Evolutionary conservation across 164 flowering plant species (phyloP), one percentile per base, ranked within the genome.

Genomic region (Aristolochia californica): DNA sequence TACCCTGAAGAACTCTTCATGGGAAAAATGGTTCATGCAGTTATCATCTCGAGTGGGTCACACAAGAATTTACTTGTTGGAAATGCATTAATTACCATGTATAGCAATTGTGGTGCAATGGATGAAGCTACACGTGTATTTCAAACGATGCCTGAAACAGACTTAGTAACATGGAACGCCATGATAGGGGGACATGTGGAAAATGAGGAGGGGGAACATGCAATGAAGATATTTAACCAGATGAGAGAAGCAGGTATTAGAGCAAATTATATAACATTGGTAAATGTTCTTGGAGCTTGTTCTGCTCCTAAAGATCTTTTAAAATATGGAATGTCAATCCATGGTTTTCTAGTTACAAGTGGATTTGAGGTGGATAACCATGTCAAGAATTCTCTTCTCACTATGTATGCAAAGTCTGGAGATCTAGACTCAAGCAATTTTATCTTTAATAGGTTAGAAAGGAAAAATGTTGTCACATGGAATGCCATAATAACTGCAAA

Each of bases 351-450:
- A 51, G 53, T 83, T 49, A 21, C 43, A 12, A 59, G 72, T 50
- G 93, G 97, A 44, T 76, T 80, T 48, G 87, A 78, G 44, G 68
- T 66, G 23, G 75, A 84, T 68, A 72, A 66, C 47, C 77, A 78
- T 68, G 90, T 87, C 65, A 75, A 71, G 67, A 89, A 81, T 63
- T 77, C 93, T 20, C 90, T 87, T 55, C 83, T 89, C 64, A 80
- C 80, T 15, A 75, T 87, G 91, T 90, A 90, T 66, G 88, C 87
- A 27, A 77, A 80, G 44, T 90, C 89, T 65, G 87, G 88, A 40
- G 83, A 85, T 64, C 73, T 80, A 14, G 40, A 55, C 56, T 74
- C 91, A 14, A 77, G 95, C 65, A 64, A 60, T 20, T 58, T 53
- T 55, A 69, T 85, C 26, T 90, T 87, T 57, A 44, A 68, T 47